Evolutionary conservation across 108 stramenopile species (phyloP), one percentile per base, ranked within the genome.

Genomic region (Mediolabrus comicus): DNA sequence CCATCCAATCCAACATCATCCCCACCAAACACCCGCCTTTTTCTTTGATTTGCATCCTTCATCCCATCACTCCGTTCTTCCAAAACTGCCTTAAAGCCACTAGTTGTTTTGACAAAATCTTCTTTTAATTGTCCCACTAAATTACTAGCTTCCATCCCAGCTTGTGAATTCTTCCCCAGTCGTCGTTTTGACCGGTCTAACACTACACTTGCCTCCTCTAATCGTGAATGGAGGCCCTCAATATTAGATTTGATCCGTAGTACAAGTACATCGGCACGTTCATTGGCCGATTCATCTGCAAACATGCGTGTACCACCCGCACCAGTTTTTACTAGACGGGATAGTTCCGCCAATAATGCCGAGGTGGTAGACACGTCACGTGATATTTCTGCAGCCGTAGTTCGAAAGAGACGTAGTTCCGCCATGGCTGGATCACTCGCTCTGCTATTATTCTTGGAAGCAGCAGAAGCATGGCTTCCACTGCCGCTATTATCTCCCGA

Each of bases 71-170:
- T 90, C 28, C 92, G 75, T 51, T 91, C 77, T 70, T 94, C 87
- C 73, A 90, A 68, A 5, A 94, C 86, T 31, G 77, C 76, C 75
- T 94, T 94, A 66, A 94, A 94, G 6, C 87, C 87, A 19, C 81
- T 82, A 25, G 89, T 87, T 7, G 89, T 86, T 65, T 88, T 79
- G 4, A 82, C 92, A 65, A 90, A 94, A 49, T 91, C 90, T 62
- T 89, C 82, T 74, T 88, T 80, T 35, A 94, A 71, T 52, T 84
- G 84, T 35, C 84, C 88, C 19, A 89, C 88, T 12, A 94, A 49
- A 72, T 94, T 94, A 43, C 84, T 79, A 3, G 89, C 88, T 73
- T 91, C 86, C 81, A 89, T 83, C 53, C 89, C 90, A 22, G 84
- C 84, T 75, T 94, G 92, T 52, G 75, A 82, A 67, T 87, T 85